These are phyloP conservation scores for Rhododendron simsii DNA, from an alignment of 148 eudicot genomes.

Conservation along the genomic window DNA sequence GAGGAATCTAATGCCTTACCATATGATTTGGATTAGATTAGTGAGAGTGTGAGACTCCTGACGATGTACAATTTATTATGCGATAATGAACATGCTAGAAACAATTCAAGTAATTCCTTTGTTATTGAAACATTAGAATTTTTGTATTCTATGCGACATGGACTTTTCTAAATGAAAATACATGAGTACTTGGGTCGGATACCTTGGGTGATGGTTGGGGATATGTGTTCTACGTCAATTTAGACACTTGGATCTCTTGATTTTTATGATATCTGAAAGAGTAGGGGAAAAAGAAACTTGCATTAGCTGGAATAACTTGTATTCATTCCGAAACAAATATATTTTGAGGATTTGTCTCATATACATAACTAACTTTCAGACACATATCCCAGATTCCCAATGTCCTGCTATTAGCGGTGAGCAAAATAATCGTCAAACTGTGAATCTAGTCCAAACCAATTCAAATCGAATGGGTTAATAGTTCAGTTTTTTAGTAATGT, in stretches of 20 bases:
- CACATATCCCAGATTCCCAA: background rate
- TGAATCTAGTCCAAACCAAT: too few relatives aligned
- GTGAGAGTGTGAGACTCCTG: background rate
- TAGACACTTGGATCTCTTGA: too few relatives aligned
- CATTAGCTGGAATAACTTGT: background rate
- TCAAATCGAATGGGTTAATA: too few relatives aligned
- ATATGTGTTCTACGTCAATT: too few relatives aligned
- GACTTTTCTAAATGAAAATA: too few relatives aligned
- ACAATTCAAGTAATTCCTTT: background rate
- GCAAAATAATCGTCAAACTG: too few relatives aligned
- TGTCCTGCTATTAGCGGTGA: background rate
- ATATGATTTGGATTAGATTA: background rate
- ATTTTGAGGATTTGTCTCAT: background rate
- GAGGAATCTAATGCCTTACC: background rate
- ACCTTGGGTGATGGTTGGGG: too few relatives aligned
- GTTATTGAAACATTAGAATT: background rate
- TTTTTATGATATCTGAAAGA: too few relatives aligned
- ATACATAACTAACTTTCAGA: background rate
- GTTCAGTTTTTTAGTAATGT: too few relatives aligned
- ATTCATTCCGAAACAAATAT: background rate
- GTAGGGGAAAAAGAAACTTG: background rate
- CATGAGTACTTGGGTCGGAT: too few relatives aligned
- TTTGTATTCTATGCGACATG: background rate
- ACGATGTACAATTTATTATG: background rate
- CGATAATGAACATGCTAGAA: background rate